phyloP scores from a whole-genome alignment of 257 asterid genomes.

The Ligustrum vulgare region DNA sequence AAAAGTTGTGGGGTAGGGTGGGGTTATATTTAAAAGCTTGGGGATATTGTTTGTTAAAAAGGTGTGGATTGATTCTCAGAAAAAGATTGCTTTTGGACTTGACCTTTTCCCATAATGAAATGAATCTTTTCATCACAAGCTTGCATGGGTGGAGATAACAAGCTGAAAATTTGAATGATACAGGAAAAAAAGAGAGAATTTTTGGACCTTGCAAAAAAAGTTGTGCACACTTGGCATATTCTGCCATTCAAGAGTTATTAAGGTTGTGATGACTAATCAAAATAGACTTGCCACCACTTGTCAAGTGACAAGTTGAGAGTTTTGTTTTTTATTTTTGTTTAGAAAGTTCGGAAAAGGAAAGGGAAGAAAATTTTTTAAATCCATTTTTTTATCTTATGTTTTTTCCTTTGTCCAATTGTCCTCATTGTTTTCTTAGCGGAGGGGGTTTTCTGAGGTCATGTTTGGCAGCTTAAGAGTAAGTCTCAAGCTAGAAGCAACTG shows the following conservation, averaged over 20 bases:
- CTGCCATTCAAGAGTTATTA: neutral
- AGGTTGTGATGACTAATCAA: neutral
- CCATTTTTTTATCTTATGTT: neutral
- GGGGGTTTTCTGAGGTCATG: neutral
- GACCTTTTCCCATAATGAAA: neutral
- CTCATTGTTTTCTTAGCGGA: neutral
- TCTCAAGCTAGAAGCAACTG: neutral
- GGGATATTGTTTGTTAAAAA: conserved; percentile 28
- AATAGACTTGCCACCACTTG: neutral
- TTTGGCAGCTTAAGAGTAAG: neutral
- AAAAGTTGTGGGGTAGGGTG: neutral
- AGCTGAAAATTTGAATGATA: too few relatives aligned
- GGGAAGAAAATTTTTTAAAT: neutral
- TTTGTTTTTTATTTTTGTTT: neutral
- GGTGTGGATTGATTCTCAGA: conserved; percentile 38
- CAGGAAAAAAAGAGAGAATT: too few relatives aligned
- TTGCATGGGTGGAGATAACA: too few relatives aligned
- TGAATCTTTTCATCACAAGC: too few relatives aligned
- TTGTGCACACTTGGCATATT: neutral
- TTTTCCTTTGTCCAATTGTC: conserved; percentile 1
- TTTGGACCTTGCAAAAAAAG: too few relatives aligned
- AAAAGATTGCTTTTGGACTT: conserved; percentile 33
- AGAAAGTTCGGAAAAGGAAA: neutral
- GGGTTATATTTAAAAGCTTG: conserved; percentile 6
- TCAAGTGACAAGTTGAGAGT: neutral